Base-by-base conservation (phyloP, 2,329 filamentous ascomycete species). In the Talaromyces sp. region DNA sequence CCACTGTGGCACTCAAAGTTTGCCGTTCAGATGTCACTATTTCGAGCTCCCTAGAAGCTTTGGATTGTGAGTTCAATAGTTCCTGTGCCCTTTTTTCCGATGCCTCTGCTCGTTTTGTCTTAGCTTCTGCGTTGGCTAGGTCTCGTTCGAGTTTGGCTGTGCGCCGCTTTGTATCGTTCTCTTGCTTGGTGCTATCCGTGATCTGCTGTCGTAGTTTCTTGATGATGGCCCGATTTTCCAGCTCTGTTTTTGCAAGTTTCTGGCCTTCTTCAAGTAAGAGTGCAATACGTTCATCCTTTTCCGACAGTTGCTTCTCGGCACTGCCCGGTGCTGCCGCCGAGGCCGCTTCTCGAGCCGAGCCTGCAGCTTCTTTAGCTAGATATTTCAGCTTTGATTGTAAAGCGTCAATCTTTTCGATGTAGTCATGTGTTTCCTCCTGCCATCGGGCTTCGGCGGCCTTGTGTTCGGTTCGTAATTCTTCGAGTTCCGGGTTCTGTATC, bases 211-310 rank as follows among this genome's bases (percentile, higher is more conserved):
- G 81, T 62, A 98, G 77, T 70, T 91, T 93, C 75, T 95, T 96
- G 69, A 98, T 90, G 4, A 89, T 88, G 5, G 86, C 86, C 64
- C 94, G 83, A 65, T 96, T 88, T 70, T 92, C 92, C 75, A 97
- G 85, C 73, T 99, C 95, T 0, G 86, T 90, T 68, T 89, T 90
- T 1, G 92, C 93, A 8, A 98, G 82, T 67, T 89, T 92, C 68
- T 95, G 90, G 0, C 96, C 95, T 78, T 99, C 95, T 68, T 96
- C 89, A 82, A 99, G 90, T 12, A 99, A 80, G 54, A 93, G 79
- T 2, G 93, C 91, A 69, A 98, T 96, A 72, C 91, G 91, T 68
- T 94, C 88, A 68, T 98, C 93, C 71, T 92, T 96, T 69, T 96
- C 92, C 1, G 91, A 90, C 14, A 98, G 75, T 70, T 90, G 92